Evolutionary conservation across 805 yeast genomes (phyloP), one percentile per base, ranked within the genome.

Genomic region (Yarrowia keelungensis): DNA sequence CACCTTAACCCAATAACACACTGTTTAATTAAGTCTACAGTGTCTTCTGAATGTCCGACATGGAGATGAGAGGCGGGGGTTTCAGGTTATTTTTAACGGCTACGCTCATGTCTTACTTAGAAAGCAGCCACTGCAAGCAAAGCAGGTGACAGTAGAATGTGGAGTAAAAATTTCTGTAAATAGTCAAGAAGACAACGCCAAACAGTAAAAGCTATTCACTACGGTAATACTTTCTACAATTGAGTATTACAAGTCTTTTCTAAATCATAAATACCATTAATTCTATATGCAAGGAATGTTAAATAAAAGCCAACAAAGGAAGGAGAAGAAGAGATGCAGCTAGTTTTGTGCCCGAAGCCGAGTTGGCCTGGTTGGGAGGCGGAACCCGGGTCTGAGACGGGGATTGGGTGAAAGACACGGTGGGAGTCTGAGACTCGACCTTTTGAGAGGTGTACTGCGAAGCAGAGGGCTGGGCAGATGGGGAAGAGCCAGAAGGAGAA

Each of bases 301-400:
- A 59, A 59, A 59, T 43, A 35, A 59, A 41, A 8, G 65, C 65
- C 43, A 59, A 22, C 50, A 59, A 59, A 36, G 65, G 65, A 59
- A 59, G 65, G 50, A 59, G 14, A 7, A 45, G 47, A 45, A 59
- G 65, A 42, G 26, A 59, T 35, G 42, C 51, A 43, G 50, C 65
- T n/a, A 43, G 5, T 10, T 59, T 43, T 5, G 61, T 9, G 42
- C 19, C n/a, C 32, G 51, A 35, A 14, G 65, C 51, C 35, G 51
- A 32, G 45, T 59, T 59, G 26, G 65, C 65, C 16, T 59, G 65
- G 15, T n/a, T 16, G 26, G 65, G 65, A 32, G 51, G 26, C 10
- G 62, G 10, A 41, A 22, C 26, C 10, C n/a, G 41, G 2, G 51
- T 36, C 39, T 32, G 50, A 15, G 49, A 22, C 50, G 32, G 59